Base-by-base conservation (phyloP, 768 basidiomycete genomes). In the Lanmaoa pseudosensibilis region DNA sequence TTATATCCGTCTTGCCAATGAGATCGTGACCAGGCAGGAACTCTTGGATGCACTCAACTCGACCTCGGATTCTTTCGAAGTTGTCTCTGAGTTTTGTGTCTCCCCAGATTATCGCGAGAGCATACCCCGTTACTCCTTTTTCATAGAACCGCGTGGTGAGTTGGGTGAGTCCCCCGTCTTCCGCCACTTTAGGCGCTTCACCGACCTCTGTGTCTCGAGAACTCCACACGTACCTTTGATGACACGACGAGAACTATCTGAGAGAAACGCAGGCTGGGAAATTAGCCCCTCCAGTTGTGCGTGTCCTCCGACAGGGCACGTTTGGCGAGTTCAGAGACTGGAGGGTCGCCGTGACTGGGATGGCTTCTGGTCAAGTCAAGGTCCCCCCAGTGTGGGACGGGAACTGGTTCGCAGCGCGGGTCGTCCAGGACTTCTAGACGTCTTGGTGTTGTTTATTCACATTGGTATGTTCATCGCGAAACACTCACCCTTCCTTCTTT, bases 1-100 rank as follows among this genome's bases (percentile, higher is more conserved):
- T 8, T 37, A 41, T 25, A 62, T 69, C 6, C 65, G 64, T 45
- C 55, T 68, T 9, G 64, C 58, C 18, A 62, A 55, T 51, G 67
- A 68, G 36, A 64, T 41, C n/a, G 63, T 64, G 21, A 61, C 68
- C 0, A 69, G 63, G 12, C 57, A 61, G 10, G 60, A 68, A 46
- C 62, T 66, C 49, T 38, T 52, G 36, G 49, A 56, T 11, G 64
- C 65, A 9, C 43, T 69, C 18, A 1, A 45, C 3, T 55, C 66
- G 19, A 55, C 49, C 1, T 56, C 64, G 1, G 50, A 58, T 18
- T 59, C 55, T 1, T 52, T 70, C 3, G 66, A 69, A 0, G 40
- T 45, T 10, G 46, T 69, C 40, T 70, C 62, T 5, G 64, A 70
- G 30, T 59, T 51, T n/a, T 62, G 64, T 18, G 43, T 69, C 12